phyloP scores from a whole-genome alignment of 129 eudicot species.

The Sambucus nigra region DNA sequence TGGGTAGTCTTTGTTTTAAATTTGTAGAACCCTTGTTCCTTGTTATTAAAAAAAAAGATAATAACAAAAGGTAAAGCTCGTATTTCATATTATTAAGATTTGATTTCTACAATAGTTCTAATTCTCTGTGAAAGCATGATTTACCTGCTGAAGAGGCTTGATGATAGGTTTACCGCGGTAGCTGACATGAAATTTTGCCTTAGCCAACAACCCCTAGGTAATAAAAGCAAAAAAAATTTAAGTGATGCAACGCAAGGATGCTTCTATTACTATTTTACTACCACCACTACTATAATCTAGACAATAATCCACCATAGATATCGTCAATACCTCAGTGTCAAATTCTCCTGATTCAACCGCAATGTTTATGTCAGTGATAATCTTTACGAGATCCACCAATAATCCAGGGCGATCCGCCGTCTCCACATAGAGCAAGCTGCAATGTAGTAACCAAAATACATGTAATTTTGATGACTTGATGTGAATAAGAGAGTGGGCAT shows the following conservation, averaged over 20 bases:
- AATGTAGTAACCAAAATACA: constrained; percentile 9
- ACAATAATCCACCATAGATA: not conserved
- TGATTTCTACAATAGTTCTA: not conserved
- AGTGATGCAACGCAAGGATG: not conserved
- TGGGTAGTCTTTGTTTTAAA: too few relatives aligned
- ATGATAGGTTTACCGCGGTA: constrained; percentile 70
- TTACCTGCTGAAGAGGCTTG: constrained; percentile 91
- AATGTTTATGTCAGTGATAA: constrained; percentile 67
- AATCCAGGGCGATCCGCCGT: constrained; percentile 91
- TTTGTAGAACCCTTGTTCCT: too few relatives aligned
- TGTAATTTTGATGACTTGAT: not conserved
- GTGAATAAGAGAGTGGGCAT: too few relatives aligned
- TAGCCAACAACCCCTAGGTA: constrained; percentile 76
- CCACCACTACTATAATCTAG: not conserved
- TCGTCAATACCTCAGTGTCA: constrained; percentile 68
- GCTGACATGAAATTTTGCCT: constrained; percentile 90
- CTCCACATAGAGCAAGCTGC: constrained; percentile 81
- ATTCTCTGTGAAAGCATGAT: not conserved
- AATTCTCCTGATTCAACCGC: constrained; percentile 86
- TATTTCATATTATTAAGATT: not conserved
- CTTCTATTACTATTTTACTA: not conserved
- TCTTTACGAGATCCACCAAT: constrained; percentile 87
- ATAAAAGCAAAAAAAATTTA: constrained; percentile 2
- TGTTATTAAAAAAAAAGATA: too few relatives aligned
- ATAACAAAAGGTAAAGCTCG: not conserved